Base-by-base conservation (phyloP, 78 protist genomes). In the Cavenderia fasciculata region DNA sequence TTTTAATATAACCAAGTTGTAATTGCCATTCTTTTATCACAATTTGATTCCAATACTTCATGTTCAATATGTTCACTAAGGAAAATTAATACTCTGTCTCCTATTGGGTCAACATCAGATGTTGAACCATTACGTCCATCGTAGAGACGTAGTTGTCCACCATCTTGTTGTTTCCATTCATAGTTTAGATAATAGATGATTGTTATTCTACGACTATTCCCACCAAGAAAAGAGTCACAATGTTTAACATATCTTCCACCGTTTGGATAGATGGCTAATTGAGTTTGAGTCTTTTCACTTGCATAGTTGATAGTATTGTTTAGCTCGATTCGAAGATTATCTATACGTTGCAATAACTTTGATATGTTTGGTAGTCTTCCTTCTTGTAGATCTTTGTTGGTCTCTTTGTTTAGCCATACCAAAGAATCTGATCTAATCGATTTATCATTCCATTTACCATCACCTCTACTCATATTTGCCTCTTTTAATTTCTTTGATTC, bases 181-280 rank as follows among this genome's bases (percentile, higher is more conserved):
- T 29, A 41, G 54, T 82, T 82, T 5, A 40, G 40, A 68, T 82
- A 82, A 69, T 82, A 82, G n/a, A 82, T 82, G 36, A 68, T 46
- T 33, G 90, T 82, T 1, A 82, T 82, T 34, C 66, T 65, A 23
- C 56, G 38, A 27, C 23, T 63, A 43, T 34, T 41, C 10, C 41
- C 29, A 33, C 65, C 90, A 38, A 61, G 43, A 41, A 82, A 82
- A 12, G 90, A 82, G 40, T 82, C 90, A 34, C 61, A 68, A 43
- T 82, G 90, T 56, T 82, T 82, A 11, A 82, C 25, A 36, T 82
- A 82, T 49, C 78, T 68, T 31, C 90, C 90, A 65, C 90, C 90
- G 14, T 23, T 34, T 31, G 29, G 29, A 57, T 82, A 82, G 47
- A 82, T 74, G 19, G 90, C 90, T n/a, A 82, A 31, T 43, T 82